Percentiles rank a stretch among this genome's conserved stretches.
phyloP scores from a whole-genome alignment of 2,329 filamentous ascomycete genomes.

The Cephalotrichum gorgonifer region DNA sequence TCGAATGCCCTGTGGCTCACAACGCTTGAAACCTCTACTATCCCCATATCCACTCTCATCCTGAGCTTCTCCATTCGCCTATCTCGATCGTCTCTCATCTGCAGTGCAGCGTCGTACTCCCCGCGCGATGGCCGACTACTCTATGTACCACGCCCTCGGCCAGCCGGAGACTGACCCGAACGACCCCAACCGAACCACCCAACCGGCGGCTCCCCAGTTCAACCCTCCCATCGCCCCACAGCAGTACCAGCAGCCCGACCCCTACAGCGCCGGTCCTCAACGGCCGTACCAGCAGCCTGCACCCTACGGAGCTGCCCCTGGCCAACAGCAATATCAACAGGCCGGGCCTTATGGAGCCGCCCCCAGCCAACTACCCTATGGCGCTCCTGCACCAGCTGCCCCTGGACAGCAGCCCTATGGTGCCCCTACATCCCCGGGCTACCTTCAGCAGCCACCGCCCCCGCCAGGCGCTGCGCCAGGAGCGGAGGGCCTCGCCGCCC shows the following conservation, averaged over 20 bases:
- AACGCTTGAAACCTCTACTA: too few relatives aligned
- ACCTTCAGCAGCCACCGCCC: constrained; percentile 10
- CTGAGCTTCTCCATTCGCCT: too few relatives aligned
- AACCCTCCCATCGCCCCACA: constrained; percentile 41
- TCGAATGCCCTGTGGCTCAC: not conserved
- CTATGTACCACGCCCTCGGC: constrained; percentile 45
- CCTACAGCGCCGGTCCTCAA: constrained; percentile 5
- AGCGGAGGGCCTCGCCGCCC: constrained; percentile 48
- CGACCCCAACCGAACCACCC: constrained; percentile 38
- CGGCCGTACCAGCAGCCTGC: not conserved
- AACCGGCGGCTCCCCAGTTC: constrained; percentile 44
- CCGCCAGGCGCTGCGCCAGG: constrained; percentile 19
- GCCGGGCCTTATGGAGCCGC: constrained; percentile 5
- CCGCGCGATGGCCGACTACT: constrained; percentile 39
- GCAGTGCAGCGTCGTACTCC: too few relatives aligned
- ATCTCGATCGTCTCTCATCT: too few relatives aligned
- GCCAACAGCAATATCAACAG: not conserved
- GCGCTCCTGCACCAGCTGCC: constrained; percentile 1
- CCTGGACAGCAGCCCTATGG: constrained; percentile 24
- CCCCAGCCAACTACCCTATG: constrained; percentile 1
- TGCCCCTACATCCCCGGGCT: constrained; percentile 19
- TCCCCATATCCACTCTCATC: too few relatives aligned
- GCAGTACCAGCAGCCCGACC: constrained; percentile 36
- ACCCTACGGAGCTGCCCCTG: not conserved
- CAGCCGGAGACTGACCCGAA: constrained; percentile 45